Percentiles rank a stretch among this genome's conserved stretches.
These are phyloP conservation scores for Cladosporium sp. DNA, from an alignment of 2,329 filamentous ascomycete genomes.

Conservation along the genomic window DNA sequence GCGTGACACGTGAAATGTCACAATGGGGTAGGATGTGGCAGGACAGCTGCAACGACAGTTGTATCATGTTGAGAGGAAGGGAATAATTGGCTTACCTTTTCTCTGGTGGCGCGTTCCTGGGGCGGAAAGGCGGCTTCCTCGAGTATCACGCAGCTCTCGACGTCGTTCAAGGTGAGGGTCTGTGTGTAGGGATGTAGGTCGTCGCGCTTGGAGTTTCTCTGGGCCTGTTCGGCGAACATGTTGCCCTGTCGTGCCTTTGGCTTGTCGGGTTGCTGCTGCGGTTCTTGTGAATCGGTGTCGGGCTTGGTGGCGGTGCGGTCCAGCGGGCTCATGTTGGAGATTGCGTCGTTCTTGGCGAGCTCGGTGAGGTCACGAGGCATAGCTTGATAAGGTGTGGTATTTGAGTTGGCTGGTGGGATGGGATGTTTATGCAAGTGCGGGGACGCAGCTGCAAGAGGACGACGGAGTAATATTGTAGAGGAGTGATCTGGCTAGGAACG, in stretches of 20 bases:
- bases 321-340: conserved; percentile 19
- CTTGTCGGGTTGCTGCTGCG: conserved; percentile 1
- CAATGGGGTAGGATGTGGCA: conserved; percentile 6
- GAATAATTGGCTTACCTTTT: conserved; percentile 54
- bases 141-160: conserved; percentile 61
- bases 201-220: conserved; percentile 37
- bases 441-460: neutral
- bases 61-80: neutral
- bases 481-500: neutral
- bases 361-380: conserved; percentile 46
- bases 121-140: conserved; percentile 61
- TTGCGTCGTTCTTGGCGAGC: conserved; percentile 34
- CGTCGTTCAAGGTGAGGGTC: conserved; percentile 66
- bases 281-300: neutral
- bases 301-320: conserved; percentile 19
- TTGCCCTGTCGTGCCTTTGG: neutral
- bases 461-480: neutral
- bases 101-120: conserved; percentile 56
- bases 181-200: conserved; percentile 74
- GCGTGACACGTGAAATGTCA: conserved; percentile 30
- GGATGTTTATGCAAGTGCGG: neutral
- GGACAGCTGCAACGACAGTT: neutral
- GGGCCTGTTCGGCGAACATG: conserved; percentile 15
- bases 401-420: neutral
- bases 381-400: neutral